Base-by-base conservation (phyloP, 108 stramenopile species). In the Cylindrotheca closterium region DNA sequence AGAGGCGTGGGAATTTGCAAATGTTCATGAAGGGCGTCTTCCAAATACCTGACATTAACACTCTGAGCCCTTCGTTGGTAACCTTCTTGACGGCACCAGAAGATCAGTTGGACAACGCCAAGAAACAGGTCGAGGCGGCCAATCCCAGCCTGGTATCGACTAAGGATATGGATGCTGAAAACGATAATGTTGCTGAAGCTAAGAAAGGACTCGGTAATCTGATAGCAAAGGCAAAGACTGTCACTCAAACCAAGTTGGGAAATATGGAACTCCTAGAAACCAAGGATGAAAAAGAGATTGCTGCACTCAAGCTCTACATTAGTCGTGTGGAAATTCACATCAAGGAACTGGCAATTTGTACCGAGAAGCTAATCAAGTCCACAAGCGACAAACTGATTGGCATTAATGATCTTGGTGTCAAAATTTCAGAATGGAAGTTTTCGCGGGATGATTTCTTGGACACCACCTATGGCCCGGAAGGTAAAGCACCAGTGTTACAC, bases 371-470 rank as follows among this genome's bases (percentile, higher is more conserved):
- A 51, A 87, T 92, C 47, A 75, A 88, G 34, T 68, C 71, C 33
- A 85, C 85, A 15, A 64, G 76, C 42, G 91, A 87, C 30, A 69
- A 69, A 22, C 78, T 91, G 3, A 63, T 64, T 22, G 74, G 71
- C 47, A 71, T 91, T 61, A 84, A 87, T 56, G 95, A 97, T 26
- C 77, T 97, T 64, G 92, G 89, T 25, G 71, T 85, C 37, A 78
- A 90, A 12, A 52, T 86, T n/a, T 91, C 93, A 62, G 90, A 87
- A 27, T 75, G 58, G 58, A 63, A 42, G 23, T 23, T 42, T 15
- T 42, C 37, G 10, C 37, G 37, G 7, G 37, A 42, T 42, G 37
- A 42, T 15, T 42, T 42, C 37, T 42, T 42, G 37, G 37, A 42
- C 37, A 42, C 7, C 37, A 42, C 37, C 15, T 42, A 42, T 15